Percentiles rank a stretch among this genome's conserved stretches.
phyloP scores from a whole-genome alignment of 1,139 yeast species.

The Yamadazyma kanchanaburiensis region DNA sequence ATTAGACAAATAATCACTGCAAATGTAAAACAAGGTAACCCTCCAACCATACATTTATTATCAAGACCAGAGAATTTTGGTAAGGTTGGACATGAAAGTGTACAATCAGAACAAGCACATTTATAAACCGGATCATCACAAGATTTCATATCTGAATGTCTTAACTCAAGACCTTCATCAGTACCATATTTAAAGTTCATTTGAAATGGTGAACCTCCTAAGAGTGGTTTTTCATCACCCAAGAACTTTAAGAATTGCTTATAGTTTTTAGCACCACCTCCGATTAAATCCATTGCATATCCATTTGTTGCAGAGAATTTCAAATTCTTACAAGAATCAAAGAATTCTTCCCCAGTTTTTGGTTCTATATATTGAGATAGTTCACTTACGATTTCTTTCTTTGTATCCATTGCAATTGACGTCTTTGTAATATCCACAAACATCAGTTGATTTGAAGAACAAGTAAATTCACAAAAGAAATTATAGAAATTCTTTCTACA shows the following conservation, averaged over 20 bases:
- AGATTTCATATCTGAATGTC: conserved; percentile 33
- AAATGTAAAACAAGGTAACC: conserved; percentile 72
- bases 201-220: conserved; percentile 96
- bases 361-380: conserved; percentile 62
- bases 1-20: conserved; percentile 53
- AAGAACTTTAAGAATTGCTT: conserved; percentile 74
- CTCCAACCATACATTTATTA: conserved; percentile 52
- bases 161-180: conserved; percentile 18
- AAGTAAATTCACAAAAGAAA: conserved; percentile 84
- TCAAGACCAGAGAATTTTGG: conserved; percentile 37
- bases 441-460: conserved; percentile 78
- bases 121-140: conserved; percentile 67
- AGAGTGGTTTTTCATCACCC: conserved; percentile 89
- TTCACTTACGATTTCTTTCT: conserved; percentile 65
- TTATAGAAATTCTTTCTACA: conserved; percentile 83
- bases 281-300: conserved; percentile 92
- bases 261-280: conserved; percentile 88
- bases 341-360: conserved; percentile 60
- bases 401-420: conserved; percentile 48
- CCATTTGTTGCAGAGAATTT: conserved; percentile 95
- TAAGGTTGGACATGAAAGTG: conserved; percentile 70
- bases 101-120: conserved; percentile 93
- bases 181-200: conserved; percentile 64
- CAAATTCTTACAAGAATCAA: conserved; percentile 82
- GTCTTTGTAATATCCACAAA: conserved; percentile 68